Evolutionary conservation across 2,329 filamentous ascomycete species (phyloP).

Genomic region (Blastomyces silverae): DNA sequence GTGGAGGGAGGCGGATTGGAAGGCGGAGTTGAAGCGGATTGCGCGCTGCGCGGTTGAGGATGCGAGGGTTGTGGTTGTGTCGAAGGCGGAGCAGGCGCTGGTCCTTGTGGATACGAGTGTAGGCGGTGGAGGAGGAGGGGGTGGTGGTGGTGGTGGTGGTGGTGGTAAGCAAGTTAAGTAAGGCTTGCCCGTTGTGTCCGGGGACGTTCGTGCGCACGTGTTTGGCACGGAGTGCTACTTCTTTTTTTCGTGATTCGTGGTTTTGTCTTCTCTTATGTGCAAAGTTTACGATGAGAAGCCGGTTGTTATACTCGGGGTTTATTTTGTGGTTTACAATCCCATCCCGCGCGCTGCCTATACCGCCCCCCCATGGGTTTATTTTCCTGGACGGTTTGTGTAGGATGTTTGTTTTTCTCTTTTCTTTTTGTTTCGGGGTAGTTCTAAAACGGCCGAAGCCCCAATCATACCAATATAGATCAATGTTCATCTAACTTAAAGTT

Average conservation of each 20-base stretch:
- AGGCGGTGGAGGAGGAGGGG: neutral
- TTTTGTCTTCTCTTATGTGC: neutral
- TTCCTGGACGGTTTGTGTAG: neutral
- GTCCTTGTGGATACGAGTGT: conserved; percentile 8
- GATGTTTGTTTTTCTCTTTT: neutral
- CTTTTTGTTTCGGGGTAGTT: neutral
- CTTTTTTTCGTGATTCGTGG: neutral
- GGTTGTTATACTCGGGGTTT: neutral
- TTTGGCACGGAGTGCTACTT: neutral
- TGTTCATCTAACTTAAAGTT: neutral
- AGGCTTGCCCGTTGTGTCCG: neutral
- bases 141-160: neutral
- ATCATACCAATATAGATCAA: neutral
- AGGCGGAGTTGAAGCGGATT: conserved; percentile 77
- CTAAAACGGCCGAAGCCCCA: neutral
- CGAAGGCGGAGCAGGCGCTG: conserved; percentile 9
- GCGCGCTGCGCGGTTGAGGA: conserved; percentile 71
- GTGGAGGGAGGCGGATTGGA: conserved; percentile 81
- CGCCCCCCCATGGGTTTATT: neutral
- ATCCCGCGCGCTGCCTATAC: neutral
- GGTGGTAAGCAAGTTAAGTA: conserved; percentile 1
- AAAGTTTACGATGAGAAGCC: neutral
- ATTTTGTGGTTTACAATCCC: neutral
- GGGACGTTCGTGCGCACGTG: neutral
- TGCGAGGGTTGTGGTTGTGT: conserved; percentile 46